phyloP scores from a whole-genome alignment of 2,329 filamentous ascomycete genomes.

The Trichophyton equinum region DNA sequence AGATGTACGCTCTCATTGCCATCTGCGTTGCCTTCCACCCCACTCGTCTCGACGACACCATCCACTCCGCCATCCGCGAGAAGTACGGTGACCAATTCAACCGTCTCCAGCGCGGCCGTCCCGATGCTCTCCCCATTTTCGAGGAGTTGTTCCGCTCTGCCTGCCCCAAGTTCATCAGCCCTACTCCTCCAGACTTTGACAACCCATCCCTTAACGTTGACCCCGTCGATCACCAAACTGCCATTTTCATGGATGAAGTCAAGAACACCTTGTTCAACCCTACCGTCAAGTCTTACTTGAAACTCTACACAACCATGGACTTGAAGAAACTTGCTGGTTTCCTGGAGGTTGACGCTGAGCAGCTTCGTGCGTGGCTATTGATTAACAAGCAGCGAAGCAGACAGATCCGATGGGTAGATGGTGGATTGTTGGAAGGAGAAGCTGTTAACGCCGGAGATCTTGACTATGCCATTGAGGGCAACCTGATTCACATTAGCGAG shows the following conservation, averaged over 20 bases:
- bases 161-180: slow-evolving; percentile 99
- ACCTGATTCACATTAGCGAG: slow-evolving; percentile 96
- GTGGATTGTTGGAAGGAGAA: slow-evolving; percentile 81
- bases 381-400: slow-evolving; percentile 98
- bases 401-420: slow-evolving; percentile 88
- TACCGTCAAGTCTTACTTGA: slow-evolving; percentile 95
- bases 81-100: slow-evolving; percentile 99
- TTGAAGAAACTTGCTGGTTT: slow-evolving; percentile 96
- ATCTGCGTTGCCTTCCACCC: slow-evolving; percentile 98
- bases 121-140: slow-evolving; percentile 88
- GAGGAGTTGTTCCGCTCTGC: slow-evolving; percentile 95
- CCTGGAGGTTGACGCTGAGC: slow-evolving; percentile 92
- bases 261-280: slow-evolving; percentile 98
- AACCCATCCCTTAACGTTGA: slow-evolving; percentile 93
- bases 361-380: slow-evolving; percentile 81
- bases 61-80: slow-evolving; percentile 93
- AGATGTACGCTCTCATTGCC: slow-evolving; percentile 98
- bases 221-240: slow-evolving; percentile 90
- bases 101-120: slow-evolving; percentile 89
- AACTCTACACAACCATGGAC: slow-evolving; percentile 99
- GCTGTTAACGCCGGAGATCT: slow-evolving; percentile 86
- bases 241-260: slow-evolving; percentile 99
- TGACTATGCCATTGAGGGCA: slow-evolving; percentile 92
- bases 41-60: slow-evolving; percentile 93
- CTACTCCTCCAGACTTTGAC: slow-evolving; percentile 93